These are phyloP conservation scores for Toxicodendron radicans DNA, from an alignment of 345 rosid species.

Conservation along the genomic window DNA sequence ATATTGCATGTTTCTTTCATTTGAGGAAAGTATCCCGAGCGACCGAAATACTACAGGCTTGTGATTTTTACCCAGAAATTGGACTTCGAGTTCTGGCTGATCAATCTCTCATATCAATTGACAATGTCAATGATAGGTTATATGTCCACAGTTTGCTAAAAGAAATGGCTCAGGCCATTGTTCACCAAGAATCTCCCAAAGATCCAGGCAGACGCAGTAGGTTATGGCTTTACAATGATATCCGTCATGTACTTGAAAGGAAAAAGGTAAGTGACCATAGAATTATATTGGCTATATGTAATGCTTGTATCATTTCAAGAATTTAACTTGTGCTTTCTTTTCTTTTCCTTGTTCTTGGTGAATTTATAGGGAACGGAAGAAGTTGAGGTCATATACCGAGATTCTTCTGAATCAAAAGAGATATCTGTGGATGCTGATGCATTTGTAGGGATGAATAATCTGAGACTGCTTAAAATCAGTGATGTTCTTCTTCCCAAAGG, in stretches of 20 bases:
- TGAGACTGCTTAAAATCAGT: constrained; percentile 16
- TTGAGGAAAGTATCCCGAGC: background rate
- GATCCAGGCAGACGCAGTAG: constrained; percentile 6
- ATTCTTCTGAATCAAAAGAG: background rate
- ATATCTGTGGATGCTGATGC: constrained; percentile 5
- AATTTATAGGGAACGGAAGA: constrained; percentile 10
- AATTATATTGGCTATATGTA: background rate
- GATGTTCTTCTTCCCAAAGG: background rate
- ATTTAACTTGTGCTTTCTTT: background rate
- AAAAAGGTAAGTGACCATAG: background rate
- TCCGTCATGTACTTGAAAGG: background rate
- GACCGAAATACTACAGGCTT: background rate
- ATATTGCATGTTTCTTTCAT: constrained; percentile 16
- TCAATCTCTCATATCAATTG: constrained; percentile 10
- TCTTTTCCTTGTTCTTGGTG: background rate
- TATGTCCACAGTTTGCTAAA: constrained; percentile 14
- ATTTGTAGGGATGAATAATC: constrained; percentile 13
- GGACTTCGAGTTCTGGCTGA: constrained; percentile 15
- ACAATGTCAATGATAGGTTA: background rate
- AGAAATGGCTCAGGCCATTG: constrained; percentile 4
- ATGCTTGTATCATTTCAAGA: background rate
- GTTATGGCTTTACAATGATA: constrained; percentile 4
- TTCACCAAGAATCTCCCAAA: constrained; percentile 7
- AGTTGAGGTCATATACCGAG: constrained; percentile 14
- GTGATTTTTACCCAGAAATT: constrained; percentile 6